Conservation (phyloP, 768 basidiomycete genomes). For the Hygrocybe coccinea region DNA sequence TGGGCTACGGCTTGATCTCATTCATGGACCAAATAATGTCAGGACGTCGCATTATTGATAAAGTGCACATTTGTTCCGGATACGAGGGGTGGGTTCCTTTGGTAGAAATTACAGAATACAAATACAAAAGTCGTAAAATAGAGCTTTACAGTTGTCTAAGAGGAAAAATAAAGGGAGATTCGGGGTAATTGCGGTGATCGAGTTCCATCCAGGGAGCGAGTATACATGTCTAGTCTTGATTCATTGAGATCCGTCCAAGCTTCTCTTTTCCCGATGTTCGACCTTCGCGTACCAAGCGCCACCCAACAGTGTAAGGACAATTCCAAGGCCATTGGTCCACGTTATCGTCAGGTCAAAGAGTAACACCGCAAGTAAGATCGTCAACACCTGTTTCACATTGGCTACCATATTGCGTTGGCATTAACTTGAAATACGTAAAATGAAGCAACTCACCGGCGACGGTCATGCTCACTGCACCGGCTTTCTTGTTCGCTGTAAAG, state of each 20-base stretch:
- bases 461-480: slow-evolving; percentile 86
- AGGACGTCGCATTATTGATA: too few relatives aligned
- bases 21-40: too few relatives aligned
- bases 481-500: slow-evolving; percentile 92
- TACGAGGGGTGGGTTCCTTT: too few relatives aligned
- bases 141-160: too few relatives aligned
- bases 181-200: too few relatives aligned
- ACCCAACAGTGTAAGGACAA: slow-evolving; percentile 76
- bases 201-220: not conserved
- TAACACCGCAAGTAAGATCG: slow-evolving; percentile 75
- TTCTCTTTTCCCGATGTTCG: slow-evolving; percentile 38
- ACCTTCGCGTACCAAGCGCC: slow-evolving; percentile 77
- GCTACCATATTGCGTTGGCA: slow-evolving; percentile 35
- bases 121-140: too few relatives aligned
- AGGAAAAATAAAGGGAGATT: too few relatives aligned
- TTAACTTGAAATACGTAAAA: slow-evolving; percentile 5
- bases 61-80: too few relatives aligned
- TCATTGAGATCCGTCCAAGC: not conserved
- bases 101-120: too few relatives aligned
- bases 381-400: slow-evolving; percentile 92
- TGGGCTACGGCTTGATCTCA: too few relatives aligned
- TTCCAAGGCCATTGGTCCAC: slow-evolving; percentile 74
- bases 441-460: slow-evolving; percentile 62
- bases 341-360: slow-evolving; percentile 84
- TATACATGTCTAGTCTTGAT: not conserved